Evolutionary conservation across 2,329 filamentous ascomycete genomes (phyloP), one percentile per base, ranked within the genome.

Genomic region (Colletotrichum sp.): DNA sequence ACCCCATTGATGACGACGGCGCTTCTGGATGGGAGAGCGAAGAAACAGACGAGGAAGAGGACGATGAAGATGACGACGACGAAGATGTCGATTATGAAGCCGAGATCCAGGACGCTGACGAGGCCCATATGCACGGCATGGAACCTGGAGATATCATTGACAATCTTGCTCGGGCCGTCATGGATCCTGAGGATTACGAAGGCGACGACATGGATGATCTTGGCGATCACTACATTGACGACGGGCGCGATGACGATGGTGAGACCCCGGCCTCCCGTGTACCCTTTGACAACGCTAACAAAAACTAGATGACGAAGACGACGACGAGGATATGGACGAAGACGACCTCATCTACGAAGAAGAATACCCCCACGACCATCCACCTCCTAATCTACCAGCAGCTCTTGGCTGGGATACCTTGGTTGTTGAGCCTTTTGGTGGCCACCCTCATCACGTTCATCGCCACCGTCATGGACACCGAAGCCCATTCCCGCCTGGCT

Each of bases 271-370:
- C 18, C 43, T 74, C 30, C 36, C 39, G 32, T 64, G 32, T n/a
- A 39, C 16, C 8, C 14, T 14, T 65, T 60, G 9, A 8, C n/a
- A 52, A 52, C 66, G 65, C 78, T 81, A 77, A 83, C 79, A 82
- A 30, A 67, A 80, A 12, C 24, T 61, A 85, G 84, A 88, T 68
- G 87, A 88, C 55, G 90, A 75, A 21, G 39, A 67, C 28, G 64
- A 67, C 24, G 65, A 68, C 30, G 65, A 90, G 7, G 90, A 92
- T 6, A 90, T 94, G 79, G 93, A 93, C 60, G 94, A 95, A 67
- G 91, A 92, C 24, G 90, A 92, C 71, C 92, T 92, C 80, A 86
- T 90, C 74, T 93, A 92, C 76, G 91, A 92, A 75, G 90, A 91
- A 28, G 89, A 89, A 36, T 91, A 90, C 83, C 87, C 89, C 74